Percentiles rank a stretch among this genome's conserved stretches.
These are phyloP conservation scores for Salmacisia buchloeana DNA, from an alignment of 1,284 basidiomycete genomes.

Conservation along the genomic window DNA sequence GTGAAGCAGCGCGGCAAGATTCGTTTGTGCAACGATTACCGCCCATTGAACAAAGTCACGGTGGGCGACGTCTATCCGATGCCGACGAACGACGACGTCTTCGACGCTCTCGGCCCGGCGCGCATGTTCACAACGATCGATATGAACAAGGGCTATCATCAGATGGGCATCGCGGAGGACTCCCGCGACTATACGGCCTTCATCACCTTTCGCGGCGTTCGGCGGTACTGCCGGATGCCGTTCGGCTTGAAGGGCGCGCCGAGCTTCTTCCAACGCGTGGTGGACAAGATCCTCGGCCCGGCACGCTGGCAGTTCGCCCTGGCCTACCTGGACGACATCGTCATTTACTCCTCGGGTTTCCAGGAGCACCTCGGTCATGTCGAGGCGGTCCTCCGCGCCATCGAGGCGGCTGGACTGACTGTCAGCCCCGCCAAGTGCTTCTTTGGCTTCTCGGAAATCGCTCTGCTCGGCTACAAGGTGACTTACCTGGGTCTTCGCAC, in stretches of 20 bases:
- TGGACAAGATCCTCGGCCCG: background rate
- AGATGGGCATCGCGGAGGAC: background rate
- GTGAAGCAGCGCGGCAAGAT: too few species aligned
- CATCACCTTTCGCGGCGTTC: background rate
- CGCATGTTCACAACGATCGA: background rate
- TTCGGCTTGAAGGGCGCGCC: slow-evolving; percentile 7
- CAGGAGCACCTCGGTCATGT: background rate
- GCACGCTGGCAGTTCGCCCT: background rate
- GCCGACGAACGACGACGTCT: slow-evolving; percentile 1
- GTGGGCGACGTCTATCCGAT: too few species aligned
- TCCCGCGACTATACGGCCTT: background rate
- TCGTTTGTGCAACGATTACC: too few species aligned
- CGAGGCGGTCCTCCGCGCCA: background rate
- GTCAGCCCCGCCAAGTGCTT: background rate
- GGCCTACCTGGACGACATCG: slow-evolving; percentile 5
- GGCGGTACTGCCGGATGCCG: background rate
- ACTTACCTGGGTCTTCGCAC: background rate
- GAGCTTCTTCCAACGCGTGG: background rate
- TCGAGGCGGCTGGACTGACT: background rate
- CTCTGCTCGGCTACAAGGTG: background rate
- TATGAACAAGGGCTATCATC: background rate
- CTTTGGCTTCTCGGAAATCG: background rate
- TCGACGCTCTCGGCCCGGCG: background rate
- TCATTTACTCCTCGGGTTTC: background rate
- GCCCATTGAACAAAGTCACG: too few species aligned